These are phyloP conservation scores for Aristolochia californica DNA, from an alignment of 164 flowering plant species.

Conservation along the genomic window DNA sequence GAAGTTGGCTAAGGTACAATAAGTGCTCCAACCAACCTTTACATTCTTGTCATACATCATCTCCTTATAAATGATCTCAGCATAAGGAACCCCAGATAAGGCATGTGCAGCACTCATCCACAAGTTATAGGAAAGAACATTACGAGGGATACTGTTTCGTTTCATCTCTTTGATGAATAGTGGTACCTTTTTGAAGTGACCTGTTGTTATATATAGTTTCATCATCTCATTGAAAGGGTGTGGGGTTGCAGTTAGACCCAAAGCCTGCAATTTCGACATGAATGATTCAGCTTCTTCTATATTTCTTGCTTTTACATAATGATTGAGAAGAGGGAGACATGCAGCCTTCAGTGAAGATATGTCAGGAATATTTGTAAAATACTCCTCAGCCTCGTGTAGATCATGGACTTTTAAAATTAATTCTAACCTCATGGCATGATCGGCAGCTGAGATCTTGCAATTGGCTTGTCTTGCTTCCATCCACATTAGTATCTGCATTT, in stretches of 20 bases:
- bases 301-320: conserved; percentile 32
- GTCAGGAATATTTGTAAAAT: conserved; percentile 24
- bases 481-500: conserved; percentile 22
- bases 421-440: conserved; percentile 33
- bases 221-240: conserved; percentile 51
- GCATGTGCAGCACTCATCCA: conserved; percentile 45
- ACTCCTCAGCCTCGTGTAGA: conserved; percentile 33
- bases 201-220: conserved; percentile 44
- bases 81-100: conserved; percentile 24
- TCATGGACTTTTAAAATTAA: conserved; percentile 26
- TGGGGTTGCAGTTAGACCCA: conserved; percentile 30
- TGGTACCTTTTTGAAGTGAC: conserved; percentile 30
- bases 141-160: conserved; percentile 26
- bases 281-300: conserved; percentile 34
- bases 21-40: conserved; percentile 47
- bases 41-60: conserved; percentile 34
- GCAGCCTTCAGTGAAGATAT: conserved; percentile 31
- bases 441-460: conserved; percentile 23
- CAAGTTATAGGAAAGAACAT: conserved; percentile 51
- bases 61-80: conserved; percentile 33
- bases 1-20: conserved; percentile 34
- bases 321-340: conserved; percentile 38
- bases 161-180: conserved; percentile 39
- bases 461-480: conserved; percentile 16
- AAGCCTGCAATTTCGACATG: conserved; percentile 33